These are phyloP conservation scores for Vinca minor DNA, from an alignment of 257 asterid species.

Conservation along the genomic window DNA sequence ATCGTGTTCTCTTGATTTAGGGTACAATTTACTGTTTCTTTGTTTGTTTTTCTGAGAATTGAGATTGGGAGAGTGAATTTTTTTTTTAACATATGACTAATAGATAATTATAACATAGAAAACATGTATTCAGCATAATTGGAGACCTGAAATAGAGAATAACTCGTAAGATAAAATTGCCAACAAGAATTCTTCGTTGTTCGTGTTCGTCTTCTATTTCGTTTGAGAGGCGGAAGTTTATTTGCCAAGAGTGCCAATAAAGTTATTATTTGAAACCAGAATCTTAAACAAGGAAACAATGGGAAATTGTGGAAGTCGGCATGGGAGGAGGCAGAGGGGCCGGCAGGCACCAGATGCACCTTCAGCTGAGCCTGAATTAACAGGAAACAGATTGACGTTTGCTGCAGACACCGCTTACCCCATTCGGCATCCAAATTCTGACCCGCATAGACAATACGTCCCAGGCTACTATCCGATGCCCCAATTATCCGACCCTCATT, in stretches of 20 bases:
- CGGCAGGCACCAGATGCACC: constrained; percentile 1
- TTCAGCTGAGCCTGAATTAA: background rate
- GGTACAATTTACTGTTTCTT: background rate
- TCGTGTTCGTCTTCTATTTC: background rate
- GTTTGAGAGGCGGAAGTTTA: background rate
- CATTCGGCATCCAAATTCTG: background rate
- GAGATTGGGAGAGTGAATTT: background rate
- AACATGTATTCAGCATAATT: background rate
- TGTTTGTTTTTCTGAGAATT: background rate
- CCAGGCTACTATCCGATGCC: constrained; percentile 7
- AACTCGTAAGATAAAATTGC: background rate
- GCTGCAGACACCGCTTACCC: background rate
- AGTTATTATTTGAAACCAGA: background rate
- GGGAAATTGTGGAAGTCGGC: constrained; percentile 4
- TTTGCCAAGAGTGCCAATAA: background rate
- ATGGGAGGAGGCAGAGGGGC: background rate
- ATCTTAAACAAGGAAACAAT: background rate
- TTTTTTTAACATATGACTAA: background rate
- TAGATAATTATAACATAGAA: background rate
- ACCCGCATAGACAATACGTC: background rate
- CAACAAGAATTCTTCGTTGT: background rate
- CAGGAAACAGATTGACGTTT: background rate
- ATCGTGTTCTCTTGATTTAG: background rate
- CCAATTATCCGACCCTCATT: background rate
- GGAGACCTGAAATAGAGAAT: background rate